phyloP scores from a whole-genome alignment of 441 rosid genomes.

The Bruguiera hainesii region DNA sequence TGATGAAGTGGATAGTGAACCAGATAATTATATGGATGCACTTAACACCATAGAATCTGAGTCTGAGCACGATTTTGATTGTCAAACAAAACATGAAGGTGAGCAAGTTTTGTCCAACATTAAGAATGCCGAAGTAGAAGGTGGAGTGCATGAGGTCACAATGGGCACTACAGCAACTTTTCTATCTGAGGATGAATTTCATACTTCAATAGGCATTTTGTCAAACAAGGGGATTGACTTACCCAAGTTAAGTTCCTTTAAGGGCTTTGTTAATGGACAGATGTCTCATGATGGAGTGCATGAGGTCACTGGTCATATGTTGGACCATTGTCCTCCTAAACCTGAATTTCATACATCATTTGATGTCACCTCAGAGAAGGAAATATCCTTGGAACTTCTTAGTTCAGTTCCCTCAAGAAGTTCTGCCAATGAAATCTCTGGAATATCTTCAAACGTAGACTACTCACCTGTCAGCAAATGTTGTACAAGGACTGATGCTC shows the following conservation, averaged over 20 bases:
- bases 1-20: slow-evolving; percentile 71
- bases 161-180: slow-evolving; percentile 22
- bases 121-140: slow-evolving; percentile 26
- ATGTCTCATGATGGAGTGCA: neutral
- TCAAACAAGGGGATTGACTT: neutral
- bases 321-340: slow-evolving; percentile 14
- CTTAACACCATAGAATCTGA: slow-evolving; percentile 56
- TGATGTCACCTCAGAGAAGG: slow-evolving; percentile 18
- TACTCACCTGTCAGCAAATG: slow-evolving; percentile 26
- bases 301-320: neutral
- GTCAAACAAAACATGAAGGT: slow-evolving; percentile 45
- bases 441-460: slow-evolving; percentile 32
- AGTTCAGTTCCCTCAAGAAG: slow-evolving; percentile 24
- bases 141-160: slow-evolving; percentile 19
- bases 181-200: slow-evolving; percentile 18
- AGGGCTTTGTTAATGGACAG: neutral
- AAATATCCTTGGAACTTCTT: slow-evolving; percentile 22
- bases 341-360: slow-evolving; percentile 24
- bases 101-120: slow-evolving; percentile 31
- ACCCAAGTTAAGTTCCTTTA: neutral
- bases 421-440: slow-evolving; percentile 23
- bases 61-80: slow-evolving; percentile 31
- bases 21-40: slow-evolving; percentile 79
- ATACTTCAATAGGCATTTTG: slow-evolving; percentile 22
- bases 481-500: slow-evolving; percentile 26